Conservation (phyloP, 345 rosid genomes). For the Sonneratia alba region DNA sequence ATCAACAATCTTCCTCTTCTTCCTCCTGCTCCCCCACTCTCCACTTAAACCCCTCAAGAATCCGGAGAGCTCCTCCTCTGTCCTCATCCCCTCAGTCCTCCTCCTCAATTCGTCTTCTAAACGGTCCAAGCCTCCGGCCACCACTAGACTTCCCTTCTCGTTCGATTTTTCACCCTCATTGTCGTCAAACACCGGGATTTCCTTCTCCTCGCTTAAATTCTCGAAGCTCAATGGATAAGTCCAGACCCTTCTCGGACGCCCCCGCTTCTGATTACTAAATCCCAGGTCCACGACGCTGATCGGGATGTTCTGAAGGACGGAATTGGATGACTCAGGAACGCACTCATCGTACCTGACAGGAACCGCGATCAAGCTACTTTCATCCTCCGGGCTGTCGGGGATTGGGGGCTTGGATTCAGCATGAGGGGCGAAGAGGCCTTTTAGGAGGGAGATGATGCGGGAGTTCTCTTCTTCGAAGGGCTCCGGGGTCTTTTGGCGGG, state of each 20-base stretch:
- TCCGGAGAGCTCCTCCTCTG: slow-evolving; percentile 35
- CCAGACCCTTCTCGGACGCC: slow-evolving; percentile 45
- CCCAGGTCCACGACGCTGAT: slow-evolving; percentile 7
- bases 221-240: slow-evolving; percentile 8
- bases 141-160: slow-evolving; percentile 13
- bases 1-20: slow-evolving; percentile 53
- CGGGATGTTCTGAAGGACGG: slow-evolving; percentile 6
- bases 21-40: slow-evolving; percentile 52
- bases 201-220: slow-evolving; percentile 19
- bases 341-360: slow-evolving; percentile 21
- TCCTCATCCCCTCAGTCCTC: slow-evolving; percentile 37
- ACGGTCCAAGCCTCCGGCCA: slow-evolving; percentile 17
- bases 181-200: slow-evolving; percentile 8
- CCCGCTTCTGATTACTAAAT: slow-evolving; percentile 45
- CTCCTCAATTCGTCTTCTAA: slow-evolving; percentile 47
- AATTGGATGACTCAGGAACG: not conserved
- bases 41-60: slow-evolving; percentile 49
- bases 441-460: slow-evolving; percentile 35
- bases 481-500: slow-evolving; percentile 17
- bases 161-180: slow-evolving; percentile 3
- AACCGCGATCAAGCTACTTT: slow-evolving; percentile 25
- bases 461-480: slow-evolving; percentile 40
- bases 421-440: slow-evolving; percentile 46
- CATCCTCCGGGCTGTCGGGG: slow-evolving; percentile 10
- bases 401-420: slow-evolving; percentile 12